Evolutionary conservation across 179 eudicot genomes (phyloP).

Genomic region (Actinidia chinensis): DNA sequence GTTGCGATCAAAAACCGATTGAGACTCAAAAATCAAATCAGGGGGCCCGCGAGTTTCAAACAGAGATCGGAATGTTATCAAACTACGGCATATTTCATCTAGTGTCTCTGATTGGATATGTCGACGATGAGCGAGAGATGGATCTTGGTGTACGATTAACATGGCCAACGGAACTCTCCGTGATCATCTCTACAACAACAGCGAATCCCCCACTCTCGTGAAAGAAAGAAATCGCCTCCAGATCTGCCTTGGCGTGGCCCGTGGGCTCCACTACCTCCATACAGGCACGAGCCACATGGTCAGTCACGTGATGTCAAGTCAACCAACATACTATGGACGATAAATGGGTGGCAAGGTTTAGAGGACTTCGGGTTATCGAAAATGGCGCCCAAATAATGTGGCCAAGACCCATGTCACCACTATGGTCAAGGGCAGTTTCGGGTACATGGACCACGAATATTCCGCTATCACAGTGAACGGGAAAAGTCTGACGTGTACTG

Average conservation of each 20-base stretch:
- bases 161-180: slow-evolving; percentile 35
- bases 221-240: slow-evolving; percentile 33
- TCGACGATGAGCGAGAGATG: slow-evolving; percentile 33
- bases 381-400: slow-evolving; percentile 20
- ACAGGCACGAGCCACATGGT: slow-evolving; percentile 26
- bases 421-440: slow-evolving; percentile 35
- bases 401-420: slow-evolving; percentile 32
- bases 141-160: slow-evolving; percentile 39
- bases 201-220: slow-evolving; percentile 31
- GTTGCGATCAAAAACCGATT: slow-evolving; percentile 40
- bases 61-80: slow-evolving; percentile 34
- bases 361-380: slow-evolving; percentile 43
- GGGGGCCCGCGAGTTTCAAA: slow-evolving; percentile 32
- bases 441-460: slow-evolving; percentile 37
- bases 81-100: slow-evolving; percentile 31
- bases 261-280: slow-evolving; percentile 38
- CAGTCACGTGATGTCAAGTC: slow-evolving; percentile 40
- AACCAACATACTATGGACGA: slow-evolving; percentile 36
- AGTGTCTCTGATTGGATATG: slow-evolving; percentile 37
- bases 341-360: slow-evolving; percentile 36
- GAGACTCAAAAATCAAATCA: slow-evolving; percentile 26
- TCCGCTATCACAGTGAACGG: slow-evolving; percentile 24
- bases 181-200: slow-evolving; percentile 31
- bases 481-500: slow-evolving; percentile 38
- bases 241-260: slow-evolving; percentile 38